These are phyloP conservation scores for Begonia masoniana DNA, from an alignment of 306 rosid species.

Conservation along the genomic window DNA sequence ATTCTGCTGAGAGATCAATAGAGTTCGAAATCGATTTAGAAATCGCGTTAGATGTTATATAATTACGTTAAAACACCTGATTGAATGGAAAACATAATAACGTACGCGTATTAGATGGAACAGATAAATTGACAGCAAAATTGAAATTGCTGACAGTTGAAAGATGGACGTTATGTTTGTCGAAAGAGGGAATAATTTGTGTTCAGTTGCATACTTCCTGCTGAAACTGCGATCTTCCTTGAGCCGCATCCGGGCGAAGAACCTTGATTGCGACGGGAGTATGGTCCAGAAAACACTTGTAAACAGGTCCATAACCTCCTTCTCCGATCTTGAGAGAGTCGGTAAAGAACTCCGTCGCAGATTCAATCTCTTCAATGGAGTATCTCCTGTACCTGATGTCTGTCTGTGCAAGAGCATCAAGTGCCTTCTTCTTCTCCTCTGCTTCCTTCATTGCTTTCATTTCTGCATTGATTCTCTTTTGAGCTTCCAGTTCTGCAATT, in stretches of 20 bases:
- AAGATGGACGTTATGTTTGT: too few species aligned
- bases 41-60: too few species aligned
- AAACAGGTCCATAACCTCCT: conserved; percentile 95
- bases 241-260: conserved; percentile 92
- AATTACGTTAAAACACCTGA: too few species aligned
- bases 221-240: conserved; percentile 85
- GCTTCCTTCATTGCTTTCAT: conserved; percentile 56
- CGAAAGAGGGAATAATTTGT: not conserved
- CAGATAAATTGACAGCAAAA: too few species aligned
- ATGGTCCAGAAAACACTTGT: conserved; percentile 54
- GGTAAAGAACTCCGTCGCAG: conserved; percentile 56
- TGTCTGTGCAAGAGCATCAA: conserved; percentile 34
- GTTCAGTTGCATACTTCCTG: conserved; percentile 49
- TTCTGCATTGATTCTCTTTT: conserved; percentile 68
- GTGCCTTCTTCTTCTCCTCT: conserved; percentile 53
- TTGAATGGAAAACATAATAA: too few species aligned
- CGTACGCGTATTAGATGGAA: too few species aligned
- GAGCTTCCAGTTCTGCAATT: conserved; percentile 76
- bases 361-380: conserved; percentile 73
- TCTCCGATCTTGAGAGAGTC: conserved; percentile 71
- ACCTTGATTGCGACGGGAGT: conserved; percentile 85
- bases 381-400: conserved; percentile 68
- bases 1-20: too few species aligned
- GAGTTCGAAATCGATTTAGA: too few species aligned
- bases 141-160: too few species aligned